Base-by-base conservation (phyloP, 225 moss, liverwort and hornwort species). In the Polytrichum commune region DNA sequence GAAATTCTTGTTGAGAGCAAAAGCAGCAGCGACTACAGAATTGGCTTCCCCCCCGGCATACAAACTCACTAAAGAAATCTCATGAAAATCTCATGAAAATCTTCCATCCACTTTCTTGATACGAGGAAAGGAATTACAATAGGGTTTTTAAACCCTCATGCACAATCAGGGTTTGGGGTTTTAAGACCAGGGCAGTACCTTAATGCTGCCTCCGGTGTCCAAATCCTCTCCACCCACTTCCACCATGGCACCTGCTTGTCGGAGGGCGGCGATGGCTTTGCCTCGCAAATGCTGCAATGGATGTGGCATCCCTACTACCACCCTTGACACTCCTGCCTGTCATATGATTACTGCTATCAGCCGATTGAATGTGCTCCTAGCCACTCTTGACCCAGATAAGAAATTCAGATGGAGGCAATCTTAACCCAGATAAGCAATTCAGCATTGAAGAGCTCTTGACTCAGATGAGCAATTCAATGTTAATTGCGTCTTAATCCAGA, bases 261-360 rank as follows among this genome's bases (percentile, higher is more conserved):
- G 86, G 63, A 97, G 80, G 66, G 88, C 83, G 55, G 74, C 69
- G 25, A 92, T 91, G 63, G 96, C 96, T 78, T 82, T 88, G 65
- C 92, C 96, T 67, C 89, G 83, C 69, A 94, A 69, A 83, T 97
- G 94, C 72, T 73, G 82, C 16, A 98, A 78, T 63, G 97, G 97
- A 76, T 95, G 96, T 38, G 85, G 88, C 38, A 94, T 80, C 66
- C 96, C 96, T 54, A 97, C 66, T 53, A 97, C 91, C 74, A 97
- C 94, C 66, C 94, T 92, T 62, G 96, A 86, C 33, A 97, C 84
- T 56, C 93, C 86, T 70, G 92, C 91, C 96, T 96, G 90, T 71
- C 71, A 72, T 46, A 16, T 25, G 25, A 24, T 29, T 24, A 25
- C 61, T 3, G 16, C 46, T 46, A 46, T 46, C 46, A 46, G 23